Conservation (phyloP, 1,284 basidiomycete species). For the Mycena sp. region DNA sequence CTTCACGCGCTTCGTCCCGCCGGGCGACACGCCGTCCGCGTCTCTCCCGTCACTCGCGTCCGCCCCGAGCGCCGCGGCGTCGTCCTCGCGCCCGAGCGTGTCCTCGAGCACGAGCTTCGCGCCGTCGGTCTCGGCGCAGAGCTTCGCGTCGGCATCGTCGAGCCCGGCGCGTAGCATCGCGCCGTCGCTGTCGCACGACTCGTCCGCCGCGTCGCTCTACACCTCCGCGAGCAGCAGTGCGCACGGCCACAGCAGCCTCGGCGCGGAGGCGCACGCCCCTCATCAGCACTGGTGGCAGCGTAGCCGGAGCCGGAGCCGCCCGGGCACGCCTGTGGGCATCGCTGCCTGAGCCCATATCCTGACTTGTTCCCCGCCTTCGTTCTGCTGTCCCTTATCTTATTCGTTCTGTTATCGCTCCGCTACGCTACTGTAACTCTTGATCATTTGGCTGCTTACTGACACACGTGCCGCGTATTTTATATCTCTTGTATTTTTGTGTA, state of each 20-base stretch:
- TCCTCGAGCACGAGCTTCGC: not conserved
- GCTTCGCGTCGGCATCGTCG: not conserved
- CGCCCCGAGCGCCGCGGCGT: not conserved
- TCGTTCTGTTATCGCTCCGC: no score
- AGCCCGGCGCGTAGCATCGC: not conserved
- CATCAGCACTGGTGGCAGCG: conserved; percentile 8
- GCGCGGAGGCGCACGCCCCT: not conserved
- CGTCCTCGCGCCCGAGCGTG: conserved; percentile 1
- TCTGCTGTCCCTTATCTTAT: no score
- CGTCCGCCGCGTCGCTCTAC: not conserved
- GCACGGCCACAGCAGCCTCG: not conserved
- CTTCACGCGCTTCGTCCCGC: conserved; percentile 62
- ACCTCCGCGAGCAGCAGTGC: not conserved
- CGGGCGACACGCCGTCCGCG: not conserved
- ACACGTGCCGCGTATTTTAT: no score
- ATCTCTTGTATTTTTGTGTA: no score
- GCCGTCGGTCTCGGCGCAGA: not conserved
- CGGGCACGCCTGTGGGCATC: not conserved
- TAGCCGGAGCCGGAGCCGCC: conserved; percentile 16
- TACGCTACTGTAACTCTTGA: no score
- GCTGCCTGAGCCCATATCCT: no score
- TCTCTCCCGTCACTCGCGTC: no score
- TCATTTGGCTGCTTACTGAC: no score
- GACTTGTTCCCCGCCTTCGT: no score
- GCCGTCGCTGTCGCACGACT: not conserved